Evolutionary conservation across 2,329 filamentous ascomycete species (phyloP).

Genomic region (Calycina herbarum): DNA sequence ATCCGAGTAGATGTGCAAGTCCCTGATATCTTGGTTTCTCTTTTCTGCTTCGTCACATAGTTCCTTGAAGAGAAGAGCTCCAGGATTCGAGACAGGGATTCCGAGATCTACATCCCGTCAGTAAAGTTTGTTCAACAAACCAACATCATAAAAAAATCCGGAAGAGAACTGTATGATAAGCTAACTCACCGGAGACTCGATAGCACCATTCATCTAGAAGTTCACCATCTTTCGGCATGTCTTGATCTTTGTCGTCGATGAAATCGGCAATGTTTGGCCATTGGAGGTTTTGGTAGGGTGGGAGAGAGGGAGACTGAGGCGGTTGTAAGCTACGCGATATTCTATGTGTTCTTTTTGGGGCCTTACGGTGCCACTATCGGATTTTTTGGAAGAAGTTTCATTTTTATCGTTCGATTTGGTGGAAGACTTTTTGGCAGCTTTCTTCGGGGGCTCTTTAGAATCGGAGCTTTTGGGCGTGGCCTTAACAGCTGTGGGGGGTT

Average conservation of each 20-base stretch:
- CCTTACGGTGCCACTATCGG: too few species aligned
- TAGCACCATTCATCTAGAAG: constrained; percentile 18
- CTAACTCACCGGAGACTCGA: constrained; percentile 20
- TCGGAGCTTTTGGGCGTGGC: neutral
- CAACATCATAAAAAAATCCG: neutral
- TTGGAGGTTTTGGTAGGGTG: constrained; percentile 19
- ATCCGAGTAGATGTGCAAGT: constrained; percentile 28
- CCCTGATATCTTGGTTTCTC: constrained; percentile 22
- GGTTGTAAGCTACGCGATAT: too few species aligned
- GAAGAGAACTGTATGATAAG: neutral
- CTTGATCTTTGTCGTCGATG: constrained; percentile 25
- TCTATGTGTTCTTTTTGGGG: too few species aligned
- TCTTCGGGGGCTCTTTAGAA: neutral
- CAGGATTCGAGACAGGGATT: constrained; percentile 21
- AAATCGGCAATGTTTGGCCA: constrained; percentile 25
- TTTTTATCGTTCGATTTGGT: neutral
- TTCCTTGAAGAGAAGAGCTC: neutral
- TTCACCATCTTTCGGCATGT: constrained; percentile 24
- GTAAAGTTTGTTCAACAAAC: neutral
- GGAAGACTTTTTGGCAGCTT: neutral
- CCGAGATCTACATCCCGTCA: constrained; percentile 13
- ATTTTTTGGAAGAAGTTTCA: neutral
- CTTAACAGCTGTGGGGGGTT: neutral
- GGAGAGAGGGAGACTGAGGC: too few species aligned
- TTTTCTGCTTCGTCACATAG: constrained; percentile 21